Conservation (phyloP, 1,284 basidiomycete species). For the Mycocalia duriaeana region DNA sequence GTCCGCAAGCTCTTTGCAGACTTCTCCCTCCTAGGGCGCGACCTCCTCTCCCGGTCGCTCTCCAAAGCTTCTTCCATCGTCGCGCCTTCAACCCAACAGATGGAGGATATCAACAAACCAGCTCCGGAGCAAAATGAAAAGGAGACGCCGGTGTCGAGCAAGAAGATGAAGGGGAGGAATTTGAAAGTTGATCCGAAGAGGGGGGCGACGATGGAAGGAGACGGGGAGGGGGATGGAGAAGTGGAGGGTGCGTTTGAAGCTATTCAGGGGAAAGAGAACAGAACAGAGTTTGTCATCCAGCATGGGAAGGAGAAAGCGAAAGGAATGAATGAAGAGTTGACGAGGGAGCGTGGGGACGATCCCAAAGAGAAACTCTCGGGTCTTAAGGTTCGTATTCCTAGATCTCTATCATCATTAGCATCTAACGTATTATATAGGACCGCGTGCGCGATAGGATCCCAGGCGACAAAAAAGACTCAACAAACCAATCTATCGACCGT, state of each 20-base stretch:
- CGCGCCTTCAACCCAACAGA: slow-evolving; percentile 59
- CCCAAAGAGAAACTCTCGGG: slow-evolving; percentile 44
- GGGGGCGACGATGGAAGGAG: slow-evolving; percentile 13
- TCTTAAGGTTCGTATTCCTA: slow-evolving; percentile 21
- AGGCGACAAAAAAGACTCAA: slow-evolving; percentile 57
- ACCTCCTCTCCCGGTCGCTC: slow-evolving; percentile 78
- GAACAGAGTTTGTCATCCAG: slow-evolving; percentile 1
- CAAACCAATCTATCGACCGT: slow-evolving; percentile 45
- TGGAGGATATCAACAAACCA: slow-evolving; percentile 63
- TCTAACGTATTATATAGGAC: slow-evolving; percentile 24
- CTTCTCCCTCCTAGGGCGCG: slow-evolving; percentile 78
- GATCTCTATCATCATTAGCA: background rate
- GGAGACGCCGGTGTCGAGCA: slow-evolving; percentile 42
- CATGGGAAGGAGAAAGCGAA: slow-evolving; percentile 4
- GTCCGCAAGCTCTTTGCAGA: slow-evolving; percentile 85
- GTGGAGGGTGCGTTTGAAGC: slow-evolving; percentile 19
- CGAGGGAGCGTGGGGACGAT: slow-evolving; percentile 47
- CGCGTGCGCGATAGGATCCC: slow-evolving; percentile 47
- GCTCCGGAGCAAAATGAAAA: slow-evolving; percentile 62
- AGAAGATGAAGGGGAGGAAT: slow-evolving; percentile 37
- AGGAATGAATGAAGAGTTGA: slow-evolving; percentile 21
- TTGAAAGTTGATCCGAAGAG: slow-evolving; percentile 44
- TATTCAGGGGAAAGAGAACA: slow-evolving; percentile 3
- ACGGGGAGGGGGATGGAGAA: slow-evolving; percentile 30
- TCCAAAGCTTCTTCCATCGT: slow-evolving; percentile 68